These are phyloP conservation scores for Phytophthora megakarya DNA, from an alignment of 352 stramenopile genomes.

Conservation along the genomic window DNA sequence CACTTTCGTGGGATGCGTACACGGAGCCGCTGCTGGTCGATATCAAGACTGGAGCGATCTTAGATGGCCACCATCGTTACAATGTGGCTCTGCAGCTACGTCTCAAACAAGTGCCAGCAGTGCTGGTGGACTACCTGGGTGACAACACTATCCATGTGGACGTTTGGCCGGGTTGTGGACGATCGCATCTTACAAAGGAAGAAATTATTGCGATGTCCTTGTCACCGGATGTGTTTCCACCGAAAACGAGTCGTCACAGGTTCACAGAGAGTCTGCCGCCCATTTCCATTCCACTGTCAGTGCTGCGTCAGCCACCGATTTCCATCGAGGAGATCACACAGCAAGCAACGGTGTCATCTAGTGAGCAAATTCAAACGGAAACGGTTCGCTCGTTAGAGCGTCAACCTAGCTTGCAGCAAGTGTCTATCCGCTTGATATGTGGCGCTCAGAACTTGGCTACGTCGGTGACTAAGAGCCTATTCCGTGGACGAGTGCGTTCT, in stretches of 20 bases:
- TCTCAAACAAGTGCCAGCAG: slow-evolving; percentile 73
- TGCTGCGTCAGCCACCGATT: slow-evolving; percentile 66
- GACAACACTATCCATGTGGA: slow-evolving; percentile 79
- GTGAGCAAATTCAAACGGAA: slow-evolving; percentile 17
- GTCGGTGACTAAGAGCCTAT: slow-evolving; percentile 73
- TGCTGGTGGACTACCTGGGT: slow-evolving; percentile 82
- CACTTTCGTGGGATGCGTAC: slow-evolving; percentile 81
- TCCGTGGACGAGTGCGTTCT: slow-evolving; percentile 68
- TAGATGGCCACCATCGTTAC: slow-evolving; percentile 87
- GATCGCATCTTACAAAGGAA: slow-evolving; percentile 67
- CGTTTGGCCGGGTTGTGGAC: slow-evolving; percentile 78
- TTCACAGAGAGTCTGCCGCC: slow-evolving; percentile 83
- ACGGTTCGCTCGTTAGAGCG: slow-evolving; percentile 29
- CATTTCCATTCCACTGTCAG: slow-evolving; percentile 80
- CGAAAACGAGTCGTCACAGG: slow-evolving; percentile 84
- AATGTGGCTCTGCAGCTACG: slow-evolving; percentile 73
- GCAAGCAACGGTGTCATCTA: slow-evolving; percentile 6
- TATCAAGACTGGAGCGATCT: slow-evolving; percentile 75
- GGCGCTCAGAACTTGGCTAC: slow-evolving; percentile 76
- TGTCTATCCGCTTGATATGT: slow-evolving; percentile 79
- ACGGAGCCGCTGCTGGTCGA: slow-evolving; percentile 84
- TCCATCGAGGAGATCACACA: slow-evolving; percentile 49
- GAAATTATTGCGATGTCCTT: slow-evolving; percentile 86
- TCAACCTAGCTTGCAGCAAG: slow-evolving; percentile 56
- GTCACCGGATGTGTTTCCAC: slow-evolving; percentile 80